Evolutionary conservation across 192 early-diverging fungal genomes (phyloP), one percentile per base, ranked within the genome.

Genomic region (Coemansia interrupta): DNA sequence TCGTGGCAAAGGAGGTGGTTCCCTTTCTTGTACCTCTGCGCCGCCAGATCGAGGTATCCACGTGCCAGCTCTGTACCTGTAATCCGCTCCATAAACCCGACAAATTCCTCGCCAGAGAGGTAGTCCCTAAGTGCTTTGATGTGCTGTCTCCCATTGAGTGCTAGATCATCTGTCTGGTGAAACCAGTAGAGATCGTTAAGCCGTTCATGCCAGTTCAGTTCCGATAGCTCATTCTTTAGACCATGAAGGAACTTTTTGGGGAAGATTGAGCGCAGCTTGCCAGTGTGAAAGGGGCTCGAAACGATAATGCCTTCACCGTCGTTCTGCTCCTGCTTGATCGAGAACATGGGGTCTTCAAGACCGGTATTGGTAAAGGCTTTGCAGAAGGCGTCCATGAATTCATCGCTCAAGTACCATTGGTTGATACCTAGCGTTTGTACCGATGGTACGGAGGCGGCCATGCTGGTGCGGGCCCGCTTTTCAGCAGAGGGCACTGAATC

Each of bases 131-230:
- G 67, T n/a, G 67, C 70, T 1, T 64, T 63, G 10, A 88, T 71
- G 19, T 79, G 66, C 20, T 63, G 60, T 0, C 55, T 52, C 4
- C 61, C 45, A 28, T 78, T 68, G 2, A 78, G 60, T 5, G 80
- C 83, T 36, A 89, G 64, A 49, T 87, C 86, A 26, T 82, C 77
- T 5, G 82, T 85, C 42, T 89, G 88, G 57, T 81, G 75, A 56
- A 89, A 89, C 56, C 84, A 83, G 62, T 88, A 89, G 17, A 89
- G 70, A 48, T 89, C 88, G 62, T 87, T 88, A 14, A 85, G 84
- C 1, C 74, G 64, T 47, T 70, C 66, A 22, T 76, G 73, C 73
- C 73, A 76, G 40, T 43, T 49, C 19, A 76, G 51, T 12, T n/a
- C 42, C 0, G 18, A 7, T 13, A 76, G 63, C 40, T 76, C 73